Conservation (phyloP, 345 rosid genomes). For the Eutrema japonicum region DNA sequence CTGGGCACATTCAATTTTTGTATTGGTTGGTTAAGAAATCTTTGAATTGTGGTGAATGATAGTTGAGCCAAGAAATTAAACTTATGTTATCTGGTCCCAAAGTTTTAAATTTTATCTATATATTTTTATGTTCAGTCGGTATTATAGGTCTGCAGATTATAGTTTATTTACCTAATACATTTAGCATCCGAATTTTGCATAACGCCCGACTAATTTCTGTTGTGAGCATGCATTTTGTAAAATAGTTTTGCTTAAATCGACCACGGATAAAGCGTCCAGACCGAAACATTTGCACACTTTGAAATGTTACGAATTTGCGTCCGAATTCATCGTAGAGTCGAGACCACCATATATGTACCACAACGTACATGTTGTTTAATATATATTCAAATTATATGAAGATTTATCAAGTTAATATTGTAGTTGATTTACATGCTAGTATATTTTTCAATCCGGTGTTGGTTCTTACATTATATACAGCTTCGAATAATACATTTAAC, state of each 20-base stretch:
- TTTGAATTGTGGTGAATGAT: not conserved
- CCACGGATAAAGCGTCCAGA: not conserved
- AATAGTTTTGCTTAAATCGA: too few relatives aligned
- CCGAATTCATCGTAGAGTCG: not conserved
- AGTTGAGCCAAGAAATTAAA: not conserved
- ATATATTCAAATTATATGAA: not conserved
- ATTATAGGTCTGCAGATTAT: too few relatives aligned
- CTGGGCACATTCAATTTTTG: not conserved
- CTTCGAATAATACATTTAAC: slow-evolving; percentile 30
- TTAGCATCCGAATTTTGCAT: too few relatives aligned
- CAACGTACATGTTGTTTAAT: not conserved
- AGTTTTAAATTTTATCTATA: too few relatives aligned
- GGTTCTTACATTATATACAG: not conserved
- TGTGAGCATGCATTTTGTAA: too few relatives aligned
- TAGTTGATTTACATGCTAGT: not conserved
- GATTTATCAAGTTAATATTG: not conserved
- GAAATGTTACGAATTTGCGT: not conserved
- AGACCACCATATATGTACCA: not conserved
- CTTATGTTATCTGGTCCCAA: too few relatives aligned
- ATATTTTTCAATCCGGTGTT: not conserved
- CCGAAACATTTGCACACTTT: not conserved
- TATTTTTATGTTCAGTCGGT: too few relatives aligned
- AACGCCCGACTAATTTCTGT: too few relatives aligned
- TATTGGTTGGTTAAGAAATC: not conserved
- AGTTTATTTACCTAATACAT: too few relatives aligned